phyloP scores from a whole-genome alignment of 805 yeast genomes.

The Candida vaughaniae region DNA sequence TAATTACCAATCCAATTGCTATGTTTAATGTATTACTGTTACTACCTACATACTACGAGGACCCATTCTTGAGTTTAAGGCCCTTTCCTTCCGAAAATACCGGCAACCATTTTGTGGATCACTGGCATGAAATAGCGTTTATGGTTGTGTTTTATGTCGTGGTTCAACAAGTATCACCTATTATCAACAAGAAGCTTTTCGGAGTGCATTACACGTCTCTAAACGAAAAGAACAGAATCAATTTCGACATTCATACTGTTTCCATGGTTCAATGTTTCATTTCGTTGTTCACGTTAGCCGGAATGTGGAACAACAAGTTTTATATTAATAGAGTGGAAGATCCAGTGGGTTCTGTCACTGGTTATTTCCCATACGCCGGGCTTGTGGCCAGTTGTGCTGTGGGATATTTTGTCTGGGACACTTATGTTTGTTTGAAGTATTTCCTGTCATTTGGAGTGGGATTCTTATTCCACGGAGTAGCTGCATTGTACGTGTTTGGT shows the following conservation, averaged over 20 bases:
- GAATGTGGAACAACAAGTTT: constrained; percentile 60
- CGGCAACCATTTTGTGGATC: constrained; percentile 44
- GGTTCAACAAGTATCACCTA: constrained; percentile 54
- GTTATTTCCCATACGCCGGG: constrained; percentile 72
- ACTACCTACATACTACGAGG: constrained; percentile 31
- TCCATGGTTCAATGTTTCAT: constrained; percentile 80
- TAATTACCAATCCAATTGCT: too few species aligned
- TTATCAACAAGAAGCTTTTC: constrained; percentile 47
- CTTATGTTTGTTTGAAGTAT: constrained; percentile 63
- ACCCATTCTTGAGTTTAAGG: constrained; percentile 42
- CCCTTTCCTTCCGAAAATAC: constrained; percentile 50
- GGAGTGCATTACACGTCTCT: constrained; percentile 55
- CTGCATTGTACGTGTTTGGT: constrained; percentile 73
- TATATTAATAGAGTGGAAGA: constrained; percentile 39
- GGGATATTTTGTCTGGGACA: constrained; percentile 94
- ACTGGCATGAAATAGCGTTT: constrained; percentile 71
- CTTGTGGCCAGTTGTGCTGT: constrained; percentile 67
- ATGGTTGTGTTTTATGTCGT: constrained; percentile 60
- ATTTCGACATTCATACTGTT: constrained; percentile 89
- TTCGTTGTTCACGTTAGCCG: constrained; percentile 58
- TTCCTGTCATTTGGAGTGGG: constrained; percentile 74
- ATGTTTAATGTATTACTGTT: not conserved
- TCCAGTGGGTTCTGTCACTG: constrained; percentile 48
- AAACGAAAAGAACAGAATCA: constrained; percentile 48
- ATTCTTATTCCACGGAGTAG: constrained; percentile 79